Conservation (phyloP, 2,329 filamentous ascomycete genomes). For the Colletotrichum kahawae region DNA sequence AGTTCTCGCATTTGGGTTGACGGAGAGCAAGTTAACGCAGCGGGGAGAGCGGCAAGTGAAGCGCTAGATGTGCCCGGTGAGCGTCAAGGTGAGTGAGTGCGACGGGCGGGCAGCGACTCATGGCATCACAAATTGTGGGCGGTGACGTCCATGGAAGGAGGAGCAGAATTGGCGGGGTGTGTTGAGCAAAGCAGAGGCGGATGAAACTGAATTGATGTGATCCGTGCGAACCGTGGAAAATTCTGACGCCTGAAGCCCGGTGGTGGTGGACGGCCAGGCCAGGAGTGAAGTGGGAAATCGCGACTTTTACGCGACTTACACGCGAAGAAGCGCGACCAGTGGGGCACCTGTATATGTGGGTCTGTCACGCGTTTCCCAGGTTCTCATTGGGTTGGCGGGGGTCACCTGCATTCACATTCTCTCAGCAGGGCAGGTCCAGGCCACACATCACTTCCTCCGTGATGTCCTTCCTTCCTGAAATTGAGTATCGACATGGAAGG, state of each 20-base stretch:
- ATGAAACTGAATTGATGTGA: not conserved
- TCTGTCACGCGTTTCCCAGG: not conserved
- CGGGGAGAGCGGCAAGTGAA: not conserved
- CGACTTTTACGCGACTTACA: not conserved
- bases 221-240: slow-evolving; percentile 6
- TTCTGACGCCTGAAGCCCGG: not conserved
- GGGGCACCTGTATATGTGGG: not conserved
- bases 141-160: slow-evolving; percentile 4
- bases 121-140: slow-evolving; percentile 12
- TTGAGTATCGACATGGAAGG: not conserved
- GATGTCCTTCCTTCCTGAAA: not conserved
- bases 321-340: not conserved
- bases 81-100: slow-evolving; percentile 1
- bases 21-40: not conserved
- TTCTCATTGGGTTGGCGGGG: not conserved
- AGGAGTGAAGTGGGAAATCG: slow-evolving; percentile 5
- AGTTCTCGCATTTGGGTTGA: not conserved
- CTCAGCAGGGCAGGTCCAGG: not conserved
- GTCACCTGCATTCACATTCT: not conserved
- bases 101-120: slow-evolving; percentile 4
- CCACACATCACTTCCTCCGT: not conserved
- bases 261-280: not conserved
- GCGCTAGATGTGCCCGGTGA: slow-evolving; percentile 2
- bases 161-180: not conserved
- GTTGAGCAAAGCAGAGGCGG: not conserved